Conservation (phyloP, 345 rosid genomes). For the Acer saccharum region DNA sequence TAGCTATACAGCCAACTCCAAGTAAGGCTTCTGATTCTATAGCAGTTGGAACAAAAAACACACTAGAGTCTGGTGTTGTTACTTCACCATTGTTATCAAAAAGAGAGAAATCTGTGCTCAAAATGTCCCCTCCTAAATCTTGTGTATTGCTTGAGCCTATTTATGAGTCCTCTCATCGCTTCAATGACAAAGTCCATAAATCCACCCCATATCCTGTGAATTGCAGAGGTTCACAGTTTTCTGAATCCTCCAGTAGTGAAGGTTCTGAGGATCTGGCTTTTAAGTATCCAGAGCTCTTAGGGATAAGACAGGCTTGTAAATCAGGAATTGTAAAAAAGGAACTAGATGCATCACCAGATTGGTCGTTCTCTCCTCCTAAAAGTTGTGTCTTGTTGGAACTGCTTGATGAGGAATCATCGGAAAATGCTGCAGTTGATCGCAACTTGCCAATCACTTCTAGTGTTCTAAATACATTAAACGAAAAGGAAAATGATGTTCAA, state of each 20-base stretch:
- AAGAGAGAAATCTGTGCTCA: constrained; percentile 47
- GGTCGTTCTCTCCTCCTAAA: constrained; percentile 92
- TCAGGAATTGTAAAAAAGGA: constrained; percentile 49
- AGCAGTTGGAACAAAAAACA: constrained; percentile 18
- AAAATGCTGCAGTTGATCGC: constrained; percentile 23
- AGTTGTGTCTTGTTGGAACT: constrained; percentile 76
- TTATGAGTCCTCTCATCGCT: constrained; percentile 36
- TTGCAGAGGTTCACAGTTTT: constrained; percentile 33
- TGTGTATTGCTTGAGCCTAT: constrained; percentile 67
- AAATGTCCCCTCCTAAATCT: constrained; percentile 84
- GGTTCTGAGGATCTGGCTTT: constrained; percentile 41
- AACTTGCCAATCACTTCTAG: constrained; percentile 17
- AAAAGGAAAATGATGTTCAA: constrained; percentile 20
- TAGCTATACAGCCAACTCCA: constrained; percentile 31
- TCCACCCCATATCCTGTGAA: constrained; percentile 56
- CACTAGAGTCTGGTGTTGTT: constrained; percentile 30
- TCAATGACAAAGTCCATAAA: constrained; percentile 35
- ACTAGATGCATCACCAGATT: constrained; percentile 62
- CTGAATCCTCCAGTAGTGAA: constrained; percentile 60
- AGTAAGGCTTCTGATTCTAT: constrained; percentile 36
- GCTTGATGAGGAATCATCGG: constrained; percentile 39
- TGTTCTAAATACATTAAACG: constrained; percentile 21
- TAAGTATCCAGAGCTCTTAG: constrained; percentile 81
- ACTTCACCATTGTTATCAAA: constrained; percentile 44
- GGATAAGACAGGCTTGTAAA: constrained; percentile 43